These are phyloP conservation scores for Blastobotrys mokoenaii DNA, from an alignment of 805 yeast species.

Conservation along the genomic window DNA sequence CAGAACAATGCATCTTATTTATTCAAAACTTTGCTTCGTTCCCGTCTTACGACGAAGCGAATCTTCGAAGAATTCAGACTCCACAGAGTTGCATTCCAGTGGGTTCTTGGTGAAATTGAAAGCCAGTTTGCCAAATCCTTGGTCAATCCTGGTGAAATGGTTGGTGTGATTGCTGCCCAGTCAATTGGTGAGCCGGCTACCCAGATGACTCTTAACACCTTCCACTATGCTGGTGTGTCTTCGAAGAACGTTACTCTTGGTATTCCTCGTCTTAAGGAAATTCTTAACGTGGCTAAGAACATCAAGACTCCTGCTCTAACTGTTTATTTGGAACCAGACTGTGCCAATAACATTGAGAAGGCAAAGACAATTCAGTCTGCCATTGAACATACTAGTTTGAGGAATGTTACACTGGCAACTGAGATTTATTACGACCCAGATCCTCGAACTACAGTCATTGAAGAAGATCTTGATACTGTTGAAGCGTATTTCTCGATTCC, in stretches of 20 bases:
- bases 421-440: conserved; percentile 98
- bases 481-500: conserved; percentile 96
- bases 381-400: conserved; percentile 90
- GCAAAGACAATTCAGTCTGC: conserved; percentile 96
- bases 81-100: conserved; percentile 79
- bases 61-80: conserved; percentile 85
- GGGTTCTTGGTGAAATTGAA: conserved; percentile 93
- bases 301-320: conserved; percentile 99
- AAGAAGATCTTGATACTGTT: conserved; percentile 94
- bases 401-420: conserved; percentile 93
- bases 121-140: conserved; percentile 88
- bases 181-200: conserved; percentile 99
- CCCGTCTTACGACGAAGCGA: conserved; percentile 85
- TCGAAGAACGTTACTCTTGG: conserved; percentile 98
- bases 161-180: conserved; percentile 96
- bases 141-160: conserved; percentile 95
- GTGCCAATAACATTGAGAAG: conserved; percentile 80
- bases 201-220: conserved; percentile 94
- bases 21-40: conserved; percentile 86
- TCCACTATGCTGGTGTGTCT: conserved; percentile 99
- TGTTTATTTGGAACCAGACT: conserved; percentile 75
- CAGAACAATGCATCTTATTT: conserved; percentile 85
- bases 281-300: conserved; percentile 95
- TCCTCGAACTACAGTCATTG: conserved; percentile 93
- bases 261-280: conserved; percentile 99